Conservation (phyloP, 2,329 filamentous ascomycete genomes). For the Parascedosporium putredinis region DNA sequence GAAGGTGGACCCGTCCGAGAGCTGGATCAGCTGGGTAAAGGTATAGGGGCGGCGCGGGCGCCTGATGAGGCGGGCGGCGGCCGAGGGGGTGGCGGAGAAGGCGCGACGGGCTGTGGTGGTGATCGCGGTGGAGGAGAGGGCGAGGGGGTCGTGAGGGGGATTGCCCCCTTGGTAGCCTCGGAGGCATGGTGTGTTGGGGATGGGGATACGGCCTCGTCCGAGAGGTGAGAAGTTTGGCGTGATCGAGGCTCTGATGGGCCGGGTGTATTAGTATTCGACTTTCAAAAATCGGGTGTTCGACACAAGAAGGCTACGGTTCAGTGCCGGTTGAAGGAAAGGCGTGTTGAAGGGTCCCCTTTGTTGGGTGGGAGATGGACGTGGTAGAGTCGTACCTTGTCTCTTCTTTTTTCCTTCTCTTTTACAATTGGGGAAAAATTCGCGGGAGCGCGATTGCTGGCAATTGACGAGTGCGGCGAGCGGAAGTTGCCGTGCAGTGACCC, state of each 20-base stretch:
- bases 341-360: no score
- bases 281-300: no score
- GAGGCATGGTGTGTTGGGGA: conserved; percentile 8
- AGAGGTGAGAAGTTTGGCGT: no score
- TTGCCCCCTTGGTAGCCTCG: conserved; percentile 10
- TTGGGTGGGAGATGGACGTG: no score
- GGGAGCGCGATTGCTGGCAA: not conserved
- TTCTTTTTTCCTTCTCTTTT: not conserved
- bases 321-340: no score
- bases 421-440: conserved; percentile 1
- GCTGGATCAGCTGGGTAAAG: conserved; percentile 92
- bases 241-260: no score
- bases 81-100: conserved; percentile 16
- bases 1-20: conserved; percentile 83
- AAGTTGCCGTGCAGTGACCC: not conserved
- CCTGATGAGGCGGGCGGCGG: conserved; percentile 70
- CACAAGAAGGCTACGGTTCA: no score
- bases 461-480: not conserved
- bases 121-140: conserved; percentile 19
- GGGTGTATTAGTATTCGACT: no score
- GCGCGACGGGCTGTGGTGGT: conserved; percentile 13
- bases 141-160: conserved; percentile 13
- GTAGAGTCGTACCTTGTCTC: no score
- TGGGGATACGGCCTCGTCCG: no score
- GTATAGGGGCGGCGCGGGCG: conserved; percentile 89